Percentiles rank a stretch among this genome's conserved stretches.
Evolutionary conservation across 139 green algal species (phyloP).

Genomic region (Tetradesmus obliquus): DNA sequence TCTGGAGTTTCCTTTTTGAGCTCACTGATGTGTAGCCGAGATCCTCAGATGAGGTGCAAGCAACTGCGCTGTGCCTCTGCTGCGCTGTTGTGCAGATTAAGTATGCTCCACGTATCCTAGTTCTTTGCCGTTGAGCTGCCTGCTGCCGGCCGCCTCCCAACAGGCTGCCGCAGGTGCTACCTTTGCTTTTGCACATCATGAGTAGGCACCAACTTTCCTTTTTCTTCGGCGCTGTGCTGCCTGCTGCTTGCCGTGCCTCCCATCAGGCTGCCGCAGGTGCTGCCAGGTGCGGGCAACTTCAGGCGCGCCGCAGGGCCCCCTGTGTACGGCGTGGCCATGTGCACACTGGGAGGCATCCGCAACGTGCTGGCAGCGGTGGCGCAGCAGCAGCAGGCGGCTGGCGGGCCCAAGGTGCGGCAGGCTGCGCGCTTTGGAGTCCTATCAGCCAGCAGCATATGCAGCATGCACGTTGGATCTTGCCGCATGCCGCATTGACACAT

Average conservation of each 20-base stretch:
- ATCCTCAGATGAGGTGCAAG: too few species aligned
- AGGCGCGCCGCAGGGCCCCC: conserved; percentile 50
- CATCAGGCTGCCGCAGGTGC: conserved; percentile 13
- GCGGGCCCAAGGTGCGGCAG: not conserved
- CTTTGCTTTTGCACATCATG: too few species aligned
- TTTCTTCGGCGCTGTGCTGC: not conserved
- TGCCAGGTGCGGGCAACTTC: conserved; percentile 48
- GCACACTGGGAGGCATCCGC: conserved; percentile 88
- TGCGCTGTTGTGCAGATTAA: too few species aligned
- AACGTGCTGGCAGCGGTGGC: conserved; percentile 71
- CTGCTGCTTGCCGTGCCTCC: not conserved
- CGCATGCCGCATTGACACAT: not conserved
- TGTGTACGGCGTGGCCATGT: conserved; percentile 92
- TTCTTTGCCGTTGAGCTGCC: too few species aligned
- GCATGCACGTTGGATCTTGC: not conserved
- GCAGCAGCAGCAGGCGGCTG: conserved; percentile 36
- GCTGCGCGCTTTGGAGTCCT: not conserved
- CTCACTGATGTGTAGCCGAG: too few species aligned
- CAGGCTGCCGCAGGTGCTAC: too few species aligned
- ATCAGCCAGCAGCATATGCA: not conserved
- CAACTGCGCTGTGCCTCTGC: too few species aligned
- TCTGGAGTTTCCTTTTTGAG: too few species aligned
- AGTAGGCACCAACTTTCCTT: too few species aligned
- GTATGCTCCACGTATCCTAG: too few species aligned
- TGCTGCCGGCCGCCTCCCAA: too few species aligned